Conservation (phyloP, 768 basidiomycete genomes). For the Hirschioporus abietinus region DNA sequence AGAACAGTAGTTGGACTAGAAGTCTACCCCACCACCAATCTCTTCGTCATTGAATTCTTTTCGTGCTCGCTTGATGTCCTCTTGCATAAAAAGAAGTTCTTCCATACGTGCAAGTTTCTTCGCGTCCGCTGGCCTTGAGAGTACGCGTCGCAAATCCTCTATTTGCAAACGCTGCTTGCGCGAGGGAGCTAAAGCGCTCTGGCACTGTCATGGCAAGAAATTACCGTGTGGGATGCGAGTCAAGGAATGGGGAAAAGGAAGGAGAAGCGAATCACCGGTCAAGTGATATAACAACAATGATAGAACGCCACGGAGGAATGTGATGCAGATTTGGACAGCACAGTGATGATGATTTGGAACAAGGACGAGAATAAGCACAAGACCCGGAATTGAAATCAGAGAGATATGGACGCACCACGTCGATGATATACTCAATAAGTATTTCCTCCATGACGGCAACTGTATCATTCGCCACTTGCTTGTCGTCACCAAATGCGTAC, state of each 20-base stretch:
- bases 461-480: constrained; percentile 81
- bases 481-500: constrained; percentile 93
- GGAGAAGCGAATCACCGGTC: background rate
- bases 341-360: background rate
- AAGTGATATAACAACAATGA: constrained; percentile 9
- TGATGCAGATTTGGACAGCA: background rate
- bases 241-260: background rate
- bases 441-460: constrained; percentile 94
- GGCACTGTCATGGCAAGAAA: constrained; percentile 45
- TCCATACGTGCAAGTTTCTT: constrained; percentile 92
- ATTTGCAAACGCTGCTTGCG: constrained; percentile 74
- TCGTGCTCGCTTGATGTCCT: constrained; percentile 85
- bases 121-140: constrained; percentile 82
- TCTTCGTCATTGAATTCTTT: constrained; percentile 66
- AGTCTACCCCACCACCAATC: constrained; percentile 10
- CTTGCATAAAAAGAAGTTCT: constrained; percentile 88
- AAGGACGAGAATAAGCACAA: background rate
- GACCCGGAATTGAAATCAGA: constrained; percentile 3
- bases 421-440: constrained; percentile 83
- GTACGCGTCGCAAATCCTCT: constrained; percentile 76
- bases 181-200: constrained; percentile 63
- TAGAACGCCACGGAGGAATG: constrained; percentile 9
- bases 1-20: background rate
- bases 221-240: background rate
- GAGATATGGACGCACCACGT: constrained; percentile 58